Percentiles rank a stretch among this genome's conserved stretches.
Conservation (phyloP, 2,329 filamentous ascomycete genomes). For the Mycosphaerella sp. region DNA sequence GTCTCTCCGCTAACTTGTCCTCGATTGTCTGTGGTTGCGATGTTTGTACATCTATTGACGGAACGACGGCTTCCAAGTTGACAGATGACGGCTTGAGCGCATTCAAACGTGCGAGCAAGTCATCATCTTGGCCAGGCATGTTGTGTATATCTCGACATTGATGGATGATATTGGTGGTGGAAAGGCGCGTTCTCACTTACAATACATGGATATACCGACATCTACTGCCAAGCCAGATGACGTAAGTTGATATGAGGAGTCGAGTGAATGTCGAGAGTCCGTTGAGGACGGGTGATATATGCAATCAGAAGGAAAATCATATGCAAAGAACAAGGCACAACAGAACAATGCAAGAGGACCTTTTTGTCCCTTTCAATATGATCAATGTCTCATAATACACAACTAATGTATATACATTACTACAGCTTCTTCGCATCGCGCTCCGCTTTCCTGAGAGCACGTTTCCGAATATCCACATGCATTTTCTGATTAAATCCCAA, state of each 20-base stretch:
- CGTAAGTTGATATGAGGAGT: no score
- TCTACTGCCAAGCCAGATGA: no score
- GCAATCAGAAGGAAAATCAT: no score
- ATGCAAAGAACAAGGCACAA: no score
- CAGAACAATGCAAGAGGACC: no score
- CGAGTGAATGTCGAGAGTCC: no score
- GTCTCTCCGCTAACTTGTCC: constrained; percentile 31
- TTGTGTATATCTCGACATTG: neutral
- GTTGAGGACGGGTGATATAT: no score
- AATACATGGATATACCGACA: no score
- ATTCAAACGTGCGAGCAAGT: constrained; percentile 45
- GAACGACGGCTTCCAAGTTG: constrained; percentile 25
- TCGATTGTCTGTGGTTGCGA: constrained; percentile 22
- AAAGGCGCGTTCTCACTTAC: neutral
- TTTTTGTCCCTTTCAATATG: no score
- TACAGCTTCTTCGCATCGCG: constrained; percentile 65
- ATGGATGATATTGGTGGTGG: neutral
- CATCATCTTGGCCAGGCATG: constrained; percentile 33
- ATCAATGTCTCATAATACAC: no score
- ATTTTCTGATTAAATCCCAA: constrained; percentile 59
- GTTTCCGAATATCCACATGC: constrained; percentile 74
- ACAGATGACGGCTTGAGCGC: constrained; percentile 43
- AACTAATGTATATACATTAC: no score
- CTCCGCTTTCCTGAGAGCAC: constrained; percentile 77
- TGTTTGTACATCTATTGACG: constrained; percentile 23